Conservation (phyloP, 495 filamentous ascomycete species). For the Daldinia vernicosa region DNA sequence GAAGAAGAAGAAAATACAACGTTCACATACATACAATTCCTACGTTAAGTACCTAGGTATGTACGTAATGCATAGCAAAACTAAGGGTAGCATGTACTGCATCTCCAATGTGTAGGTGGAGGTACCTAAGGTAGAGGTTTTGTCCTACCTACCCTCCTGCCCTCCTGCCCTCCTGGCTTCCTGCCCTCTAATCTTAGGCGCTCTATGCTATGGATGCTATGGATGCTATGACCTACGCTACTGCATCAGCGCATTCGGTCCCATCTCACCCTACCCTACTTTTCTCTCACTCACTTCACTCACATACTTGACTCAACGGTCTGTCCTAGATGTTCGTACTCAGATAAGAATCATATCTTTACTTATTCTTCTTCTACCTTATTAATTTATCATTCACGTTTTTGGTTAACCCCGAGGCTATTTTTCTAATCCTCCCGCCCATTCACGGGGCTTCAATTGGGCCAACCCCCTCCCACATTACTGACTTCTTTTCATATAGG, state of each 20-base stretch:
- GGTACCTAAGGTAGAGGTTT: slow-evolving; percentile 16
- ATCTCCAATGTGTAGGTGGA: not conserved
- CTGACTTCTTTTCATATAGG: slow-evolving; percentile 23
- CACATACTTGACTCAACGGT: not conserved
- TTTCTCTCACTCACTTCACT: not conserved
- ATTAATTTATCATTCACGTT: slow-evolving; percentile 1
- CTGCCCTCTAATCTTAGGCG: slow-evolving; percentile 11
- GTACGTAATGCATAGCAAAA: slow-evolving; percentile 34
- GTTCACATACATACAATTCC: not conserved
- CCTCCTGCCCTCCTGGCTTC: no score
- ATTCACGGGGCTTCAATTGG: slow-evolving; percentile 17
- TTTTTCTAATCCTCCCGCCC: slow-evolving; percentile 11
- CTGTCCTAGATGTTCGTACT: not conserved
- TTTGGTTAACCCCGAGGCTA: not conserved
- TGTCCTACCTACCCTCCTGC: slow-evolving; percentile 11
- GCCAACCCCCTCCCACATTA: slow-evolving; percentile 2
- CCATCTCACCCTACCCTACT: slow-evolving; percentile 22
- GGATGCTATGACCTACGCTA: slow-evolving; percentile 16
- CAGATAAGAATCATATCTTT: slow-evolving; percentile 27
- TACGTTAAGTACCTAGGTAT: slow-evolving; percentile 11
- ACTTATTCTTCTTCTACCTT: slow-evolving; percentile 6
- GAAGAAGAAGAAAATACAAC: not conserved
- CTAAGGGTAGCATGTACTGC: slow-evolving; percentile 9
- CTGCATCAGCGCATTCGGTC: slow-evolving; percentile 31
- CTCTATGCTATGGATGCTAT: not conserved